Base-by-base conservation (phyloP, 2,329 filamentous ascomycete genomes). In the Hypocrella siamensis region DNA sequence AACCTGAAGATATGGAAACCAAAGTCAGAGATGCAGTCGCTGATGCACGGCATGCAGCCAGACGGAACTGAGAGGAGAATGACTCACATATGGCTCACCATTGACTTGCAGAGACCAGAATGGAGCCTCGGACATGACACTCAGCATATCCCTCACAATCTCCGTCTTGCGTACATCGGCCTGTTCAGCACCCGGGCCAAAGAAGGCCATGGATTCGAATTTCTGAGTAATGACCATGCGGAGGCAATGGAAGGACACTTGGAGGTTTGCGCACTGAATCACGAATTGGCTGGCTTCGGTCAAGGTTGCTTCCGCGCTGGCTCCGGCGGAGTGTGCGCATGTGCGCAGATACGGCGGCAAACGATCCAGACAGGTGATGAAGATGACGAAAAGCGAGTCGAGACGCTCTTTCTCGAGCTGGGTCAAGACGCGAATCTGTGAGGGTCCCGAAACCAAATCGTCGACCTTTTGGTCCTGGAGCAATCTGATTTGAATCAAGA, bases 31-130 rank as follows among this genome's bases (percentile, higher is more conserved):
- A n/a, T n/a, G n/a, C n/a, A n/a, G n/a, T n/a, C n/a, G n/a, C n/a
- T n/a, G n/a, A n/a, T 14, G 25, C 15, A 7, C 9, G 7, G 9
- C 9, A 26, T 12, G 25, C 7, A 14, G 4, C 7, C 25, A 10
- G 7, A 26, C 25, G 14, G 18, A 3, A 14, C 17, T n/a, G 4
- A 9, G 14, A 18, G 14, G n/a, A 21, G 4, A 10, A 17, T 7
- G 2, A 43, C 53, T 43, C 28, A 57, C 56, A 30, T 54, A 52
- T 17, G 55, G 52, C 29, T 59, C 56, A 1, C 56, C 53, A 14
- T 58, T 58, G 3, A 54, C 48, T 19, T 57, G 51, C 17, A 59
- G 31, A 0, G 54, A 48, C 53, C 56, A 60, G 25, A 60, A 61
- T 0, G 58, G 58, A 2, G 55, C 51, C 27, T 56, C 52, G 2